Conservation (phyloP, 225 moss, liverwort and hornwort species). For the Antitrichia curtipendula region DNA sequence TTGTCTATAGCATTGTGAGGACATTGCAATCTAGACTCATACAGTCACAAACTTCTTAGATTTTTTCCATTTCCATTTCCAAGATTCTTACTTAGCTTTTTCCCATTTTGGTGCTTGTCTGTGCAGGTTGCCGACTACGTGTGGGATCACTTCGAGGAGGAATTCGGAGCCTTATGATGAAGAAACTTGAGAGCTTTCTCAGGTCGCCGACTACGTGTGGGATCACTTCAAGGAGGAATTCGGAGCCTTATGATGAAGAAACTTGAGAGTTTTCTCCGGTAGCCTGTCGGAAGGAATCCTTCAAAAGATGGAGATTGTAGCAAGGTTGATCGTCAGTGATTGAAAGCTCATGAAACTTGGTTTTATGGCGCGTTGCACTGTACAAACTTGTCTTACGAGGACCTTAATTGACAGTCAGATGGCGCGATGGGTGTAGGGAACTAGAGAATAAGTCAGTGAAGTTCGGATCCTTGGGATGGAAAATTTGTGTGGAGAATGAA, state of each 20-base stretch:
- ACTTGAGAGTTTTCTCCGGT: background rate
- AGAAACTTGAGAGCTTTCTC: background rate
- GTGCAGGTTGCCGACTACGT: constrained; percentile 41
- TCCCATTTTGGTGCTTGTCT: background rate
- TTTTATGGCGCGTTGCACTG: background rate
- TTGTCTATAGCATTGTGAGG: background rate
- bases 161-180: constrained; percentile 1
- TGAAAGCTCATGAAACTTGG: background rate
- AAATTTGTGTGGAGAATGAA: background rate
- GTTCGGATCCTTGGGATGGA: background rate
- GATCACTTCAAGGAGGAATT: background rate
- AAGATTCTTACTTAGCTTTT: background rate
- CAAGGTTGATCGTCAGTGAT: background rate
- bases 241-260: background rate
- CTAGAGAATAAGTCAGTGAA: background rate
- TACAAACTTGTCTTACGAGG: background rate
- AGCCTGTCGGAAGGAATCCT: background rate
- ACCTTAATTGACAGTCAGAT: background rate
- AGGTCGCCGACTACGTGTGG: constrained; percentile 40
- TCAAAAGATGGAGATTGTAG: background rate
- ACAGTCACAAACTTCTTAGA: background rate
- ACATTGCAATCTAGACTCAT: background rate
- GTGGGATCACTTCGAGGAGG: background rate
- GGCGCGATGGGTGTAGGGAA: background rate
- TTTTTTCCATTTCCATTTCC: too few species aligned